Conservation (phyloP, 352 stramenopile genomes). For the Phytophthora constricta region DNA sequence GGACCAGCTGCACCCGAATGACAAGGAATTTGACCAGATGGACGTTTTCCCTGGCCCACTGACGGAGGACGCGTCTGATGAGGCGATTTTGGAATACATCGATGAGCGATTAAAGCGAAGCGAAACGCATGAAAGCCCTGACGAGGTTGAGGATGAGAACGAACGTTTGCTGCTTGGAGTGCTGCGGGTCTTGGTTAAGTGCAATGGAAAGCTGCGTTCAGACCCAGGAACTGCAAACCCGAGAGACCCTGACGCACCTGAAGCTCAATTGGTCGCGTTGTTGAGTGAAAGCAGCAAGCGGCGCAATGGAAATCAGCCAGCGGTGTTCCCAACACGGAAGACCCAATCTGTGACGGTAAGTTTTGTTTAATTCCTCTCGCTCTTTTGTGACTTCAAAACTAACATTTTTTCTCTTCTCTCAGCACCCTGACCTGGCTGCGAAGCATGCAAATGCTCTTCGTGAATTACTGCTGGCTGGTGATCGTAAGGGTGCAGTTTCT, state of each 20-base stretch:
- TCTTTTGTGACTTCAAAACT: constrained; percentile 4
- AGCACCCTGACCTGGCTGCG: constrained; percentile 61
- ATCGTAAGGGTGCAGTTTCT: constrained; percentile 79
- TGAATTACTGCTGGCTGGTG: constrained; percentile 75
- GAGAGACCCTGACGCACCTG: constrained; percentile 66
- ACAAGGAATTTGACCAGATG: constrained; percentile 73
- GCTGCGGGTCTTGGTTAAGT: constrained; percentile 78
- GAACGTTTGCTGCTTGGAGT: constrained; percentile 73
- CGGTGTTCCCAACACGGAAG: constrained; percentile 56
- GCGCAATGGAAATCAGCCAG: constrained; percentile 54
- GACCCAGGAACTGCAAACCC: constrained; percentile 42
- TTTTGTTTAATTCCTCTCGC: neutral
- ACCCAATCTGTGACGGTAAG: constrained; percentile 48
- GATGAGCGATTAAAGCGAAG: constrained; percentile 60
- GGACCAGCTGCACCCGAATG: constrained; percentile 77
- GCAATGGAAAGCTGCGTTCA: constrained; percentile 77
- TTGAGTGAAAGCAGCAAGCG: constrained; percentile 75
- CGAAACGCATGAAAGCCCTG: constrained; percentile 17
- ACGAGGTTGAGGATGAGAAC: constrained; percentile 55
- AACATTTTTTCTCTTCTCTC: constrained; percentile 9
- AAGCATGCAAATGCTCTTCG: constrained; percentile 67
- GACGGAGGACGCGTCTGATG: constrained; percentile 63
- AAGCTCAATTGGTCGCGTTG: constrained; percentile 70
- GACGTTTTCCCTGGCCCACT: constrained; percentile 82
- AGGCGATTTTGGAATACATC: constrained; percentile 72